These are phyloP conservation scores for Fagopyrum homotropicum DNA, from an alignment of 148 eudicot genomes.

Conservation along the genomic window DNA sequence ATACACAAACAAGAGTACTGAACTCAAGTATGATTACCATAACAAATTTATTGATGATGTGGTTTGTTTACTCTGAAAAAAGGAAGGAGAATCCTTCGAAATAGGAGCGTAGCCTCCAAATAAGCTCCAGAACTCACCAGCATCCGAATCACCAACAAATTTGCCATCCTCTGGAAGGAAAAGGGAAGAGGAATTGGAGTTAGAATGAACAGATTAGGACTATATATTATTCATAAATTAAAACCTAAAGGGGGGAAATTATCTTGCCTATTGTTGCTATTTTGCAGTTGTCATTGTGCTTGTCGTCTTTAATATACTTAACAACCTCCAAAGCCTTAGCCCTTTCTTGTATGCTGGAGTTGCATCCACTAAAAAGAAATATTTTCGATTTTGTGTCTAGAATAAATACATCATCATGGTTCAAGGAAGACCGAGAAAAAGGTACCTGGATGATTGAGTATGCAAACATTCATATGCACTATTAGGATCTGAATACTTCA, in stretches of 20 bases:
- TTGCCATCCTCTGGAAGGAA: constrained; percentile 65
- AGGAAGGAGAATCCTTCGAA: constrained; percentile 37
- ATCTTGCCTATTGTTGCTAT: constrained; percentile 55
- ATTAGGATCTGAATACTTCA: not conserved
- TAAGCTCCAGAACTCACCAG: constrained; percentile 76
- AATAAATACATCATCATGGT: constrained; percentile 66
- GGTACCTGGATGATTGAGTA: constrained; percentile 41
- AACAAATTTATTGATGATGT: constrained; percentile 22
- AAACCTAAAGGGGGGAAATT: not conserved
- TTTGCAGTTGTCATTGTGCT: constrained; percentile 63
- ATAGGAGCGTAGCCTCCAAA: constrained; percentile 91
- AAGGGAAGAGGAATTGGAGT: not conserved
- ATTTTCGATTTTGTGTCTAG: constrained; percentile 67
- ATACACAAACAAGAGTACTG: not conserved
- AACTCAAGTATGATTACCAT: constrained; percentile 29
- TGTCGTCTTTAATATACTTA: constrained; percentile 68
- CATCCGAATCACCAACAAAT: constrained; percentile 66
- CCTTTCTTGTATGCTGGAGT: constrained; percentile 63
- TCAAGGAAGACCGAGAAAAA: constrained; percentile 64
- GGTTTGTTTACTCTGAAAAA: constrained; percentile 22
- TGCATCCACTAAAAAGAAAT: constrained; percentile 69
- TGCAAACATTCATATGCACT: not conserved
- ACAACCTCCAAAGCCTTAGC: constrained; percentile 86
- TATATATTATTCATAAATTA: not conserved
- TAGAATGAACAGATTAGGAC: not conserved